Base-by-base conservation (phyloP, 2,329 filamentous ascomycete genomes). In the Trichoderma koningii region DNA sequence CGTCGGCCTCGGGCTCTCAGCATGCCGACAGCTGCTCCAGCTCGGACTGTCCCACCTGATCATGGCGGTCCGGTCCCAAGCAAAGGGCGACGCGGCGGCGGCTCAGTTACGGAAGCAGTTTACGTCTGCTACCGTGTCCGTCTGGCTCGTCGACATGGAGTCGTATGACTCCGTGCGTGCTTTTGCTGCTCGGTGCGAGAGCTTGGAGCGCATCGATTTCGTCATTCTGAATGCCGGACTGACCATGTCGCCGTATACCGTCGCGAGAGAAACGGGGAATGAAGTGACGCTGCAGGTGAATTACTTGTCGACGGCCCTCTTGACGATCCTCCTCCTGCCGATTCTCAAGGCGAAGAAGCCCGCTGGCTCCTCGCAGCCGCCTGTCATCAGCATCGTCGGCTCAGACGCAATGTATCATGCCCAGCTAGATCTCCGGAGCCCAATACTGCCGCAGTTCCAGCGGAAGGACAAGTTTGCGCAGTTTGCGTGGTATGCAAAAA, bases 1-100 rank as follows among this genome's bases (percentile, higher is more conserved):
- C 62, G 70, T 66, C 7, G 76, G 78, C 1, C 64, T 79, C 4
- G 76, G 76, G 6, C 67, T 76, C 5, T 73, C 78, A 67, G 70
- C 72, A n/a, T 72, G 73, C 14, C 68, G 70, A 6, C 74, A 79
- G 44, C 70, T 77, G n/a, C 71, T 75, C 34, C 59, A 61, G 5
- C 72, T 76, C 2, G 70, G 71, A 6, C 71, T 75, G 5, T 64
- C 68, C 2, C 72, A 70, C 14, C 70, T 80, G 38, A 75, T 79
- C 47, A 69, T 80, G 34, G 76, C 71, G 3, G 73, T 76, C 1
- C 75, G 76, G 6, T 70, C 69, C 9, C 34, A 73, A 5, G 42
- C 65, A 2, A 76, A 76, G 64, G 78, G 76, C 17, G 56, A 70
- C 10, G 53, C 30, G 1, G 68, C 68, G 52, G 72, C 69, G 67